Percentiles rank a stretch among this genome's conserved stretches.
Evolutionary conservation across 768 basidiomycete species (phyloP).

Genomic region (Xerocomus brunneocitrinus): DNA sequence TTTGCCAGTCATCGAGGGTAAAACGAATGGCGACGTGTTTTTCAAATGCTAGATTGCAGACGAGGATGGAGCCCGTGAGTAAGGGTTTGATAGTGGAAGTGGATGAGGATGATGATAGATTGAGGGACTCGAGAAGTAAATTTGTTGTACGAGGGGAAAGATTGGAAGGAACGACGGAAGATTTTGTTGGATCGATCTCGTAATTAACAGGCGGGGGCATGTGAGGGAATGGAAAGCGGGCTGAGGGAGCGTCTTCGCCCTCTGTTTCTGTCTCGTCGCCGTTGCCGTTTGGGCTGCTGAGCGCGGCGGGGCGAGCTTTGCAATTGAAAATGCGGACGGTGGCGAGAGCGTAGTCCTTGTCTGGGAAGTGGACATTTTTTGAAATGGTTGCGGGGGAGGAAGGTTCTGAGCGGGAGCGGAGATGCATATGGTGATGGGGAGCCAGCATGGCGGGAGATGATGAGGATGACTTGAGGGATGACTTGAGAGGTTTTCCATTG

Average conservation of each 20-base stretch:
- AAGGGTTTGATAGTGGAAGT: constrained; percentile 14
- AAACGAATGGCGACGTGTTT: constrained; percentile 85
- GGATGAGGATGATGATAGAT: constrained; percentile 20
- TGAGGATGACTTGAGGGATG: constrained; percentile 62
- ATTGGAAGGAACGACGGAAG: constrained; percentile 11
- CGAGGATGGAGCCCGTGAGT: constrained; percentile 74
- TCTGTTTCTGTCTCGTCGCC: constrained; percentile 47
- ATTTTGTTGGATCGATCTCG: constrained; percentile 19
- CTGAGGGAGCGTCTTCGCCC: constrained; percentile 15
- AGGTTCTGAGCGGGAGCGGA: constrained; percentile 54
- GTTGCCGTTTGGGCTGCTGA: constrained; percentile 23
- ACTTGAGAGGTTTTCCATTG: constrained; percentile 84
- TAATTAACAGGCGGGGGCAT: constrained; percentile 12
- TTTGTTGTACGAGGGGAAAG: constrained; percentile 23
- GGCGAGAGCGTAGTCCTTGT: constrained; percentile 54
- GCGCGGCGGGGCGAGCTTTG: constrained; percentile 65
- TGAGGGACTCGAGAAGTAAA: constrained; percentile 37
- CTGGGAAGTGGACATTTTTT: constrained; percentile 89
- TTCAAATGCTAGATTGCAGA: constrained; percentile 81
- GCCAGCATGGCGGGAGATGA: constrained; percentile 15
- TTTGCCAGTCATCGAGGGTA: constrained; percentile 93
- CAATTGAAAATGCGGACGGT: constrained; percentile 60
- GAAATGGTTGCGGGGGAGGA: constrained; percentile 49
- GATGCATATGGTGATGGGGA: constrained; percentile 11
- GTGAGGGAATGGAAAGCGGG: constrained; percentile 26